Evolutionary conservation across 208 protist genomes (phyloP).

Genomic region (Giardia duodenalis): DNA sequence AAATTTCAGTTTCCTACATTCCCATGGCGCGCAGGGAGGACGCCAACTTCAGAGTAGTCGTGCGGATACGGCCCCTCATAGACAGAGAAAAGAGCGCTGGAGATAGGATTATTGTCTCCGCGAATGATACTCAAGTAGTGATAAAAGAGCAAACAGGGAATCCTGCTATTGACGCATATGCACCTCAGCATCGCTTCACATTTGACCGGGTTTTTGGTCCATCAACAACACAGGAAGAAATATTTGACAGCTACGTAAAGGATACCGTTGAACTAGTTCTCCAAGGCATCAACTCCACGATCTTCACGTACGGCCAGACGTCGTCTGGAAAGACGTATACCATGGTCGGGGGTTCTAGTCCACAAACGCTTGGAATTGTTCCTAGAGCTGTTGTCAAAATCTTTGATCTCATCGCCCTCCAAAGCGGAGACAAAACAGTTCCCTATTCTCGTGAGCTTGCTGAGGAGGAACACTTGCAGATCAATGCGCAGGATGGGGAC

Average conservation of each 20-base stretch:
- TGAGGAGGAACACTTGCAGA: not conserved
- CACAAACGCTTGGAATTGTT: not conserved
- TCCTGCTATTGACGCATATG: not conserved
- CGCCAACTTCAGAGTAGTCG: not conserved
- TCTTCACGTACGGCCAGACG: constrained; percentile 32
- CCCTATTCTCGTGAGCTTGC: constrained; percentile 10
- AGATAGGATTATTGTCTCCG: not conserved
- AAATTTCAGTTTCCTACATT: no score
- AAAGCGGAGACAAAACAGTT: constrained; percentile 33
- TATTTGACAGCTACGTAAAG: not conserved
- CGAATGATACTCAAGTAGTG: not conserved
- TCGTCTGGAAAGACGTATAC: constrained; percentile 30
- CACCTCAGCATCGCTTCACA: not conserved
- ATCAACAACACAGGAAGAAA: not conserved
- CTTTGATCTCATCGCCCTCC: constrained; percentile 11
- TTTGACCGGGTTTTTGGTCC: constrained; percentile 27
- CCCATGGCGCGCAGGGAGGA: not conserved
- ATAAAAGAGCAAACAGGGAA: not conserved
- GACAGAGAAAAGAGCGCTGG: not conserved
- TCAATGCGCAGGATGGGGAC: not conserved
- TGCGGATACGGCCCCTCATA: not conserved
- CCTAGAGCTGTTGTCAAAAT: not conserved
- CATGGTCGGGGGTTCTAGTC: not conserved
- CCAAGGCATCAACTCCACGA: constrained; percentile 23
- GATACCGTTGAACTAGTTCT: not conserved